Conservation (phyloP, 495 filamentous ascomycete genomes). For the Letharia columbiana region DNA sequence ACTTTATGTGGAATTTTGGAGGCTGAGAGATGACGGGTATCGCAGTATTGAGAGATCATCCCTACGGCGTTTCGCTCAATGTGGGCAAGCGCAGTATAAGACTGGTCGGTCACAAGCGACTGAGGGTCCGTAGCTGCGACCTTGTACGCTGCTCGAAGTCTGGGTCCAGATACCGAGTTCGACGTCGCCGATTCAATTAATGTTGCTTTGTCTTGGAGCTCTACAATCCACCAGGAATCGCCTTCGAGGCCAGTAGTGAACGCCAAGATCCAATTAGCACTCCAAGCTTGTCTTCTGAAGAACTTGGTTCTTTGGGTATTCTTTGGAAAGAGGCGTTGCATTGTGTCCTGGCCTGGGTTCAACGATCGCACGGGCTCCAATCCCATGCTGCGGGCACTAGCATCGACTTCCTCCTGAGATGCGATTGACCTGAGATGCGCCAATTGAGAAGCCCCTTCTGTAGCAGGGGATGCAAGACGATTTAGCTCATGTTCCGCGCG, state of each 20-base stretch:
- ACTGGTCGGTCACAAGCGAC: constrained; percentile 22
- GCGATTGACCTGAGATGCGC: constrained; percentile 49
- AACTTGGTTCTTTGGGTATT: constrained; percentile 52
- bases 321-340: constrained; percentile 53
- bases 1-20: constrained; percentile 27
- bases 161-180: constrained; percentile 7
- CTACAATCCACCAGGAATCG: constrained; percentile 68
- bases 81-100: constrained; percentile 26
- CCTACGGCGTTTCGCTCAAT: constrained; percentile 33
- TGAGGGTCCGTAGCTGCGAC: constrained; percentile 23
- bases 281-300: constrained; percentile 55
- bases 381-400: constrained; percentile 49
- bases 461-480: constrained; percentile 28
- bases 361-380: constrained; percentile 50
- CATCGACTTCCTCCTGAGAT: constrained; percentile 55
- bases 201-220: constrained; percentile 40
- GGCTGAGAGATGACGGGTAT: constrained; percentile 25
- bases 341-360: constrained; percentile 45
- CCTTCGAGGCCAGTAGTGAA: constrained; percentile 62
- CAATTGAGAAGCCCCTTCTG: constrained; percentile 41
- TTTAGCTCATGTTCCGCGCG: constrained; percentile 47
- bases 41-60: constrained; percentile 34
- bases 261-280: constrained; percentile 56
- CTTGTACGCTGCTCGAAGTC: constrained; percentile 24
- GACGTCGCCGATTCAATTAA: constrained; percentile 11